A percentile compares a stretch with the other conserved stretches of the same genome.
phyloP scores from a whole-genome alignment of 2,329 filamentous ascomycete species.

The Erysiphe pulchra region DNA sequence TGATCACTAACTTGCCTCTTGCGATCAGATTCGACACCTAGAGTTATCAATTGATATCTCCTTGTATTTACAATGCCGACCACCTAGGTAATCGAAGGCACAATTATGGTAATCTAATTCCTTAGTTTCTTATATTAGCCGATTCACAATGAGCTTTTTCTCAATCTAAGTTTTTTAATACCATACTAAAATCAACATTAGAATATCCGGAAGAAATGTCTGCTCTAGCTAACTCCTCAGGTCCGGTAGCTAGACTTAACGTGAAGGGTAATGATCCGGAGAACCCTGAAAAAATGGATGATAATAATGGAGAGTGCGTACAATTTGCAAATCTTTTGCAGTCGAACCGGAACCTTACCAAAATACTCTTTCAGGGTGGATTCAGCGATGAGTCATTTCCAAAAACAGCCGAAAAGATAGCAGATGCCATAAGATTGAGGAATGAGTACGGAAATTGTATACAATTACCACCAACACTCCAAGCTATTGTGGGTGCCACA shows the following conservation, averaged over 20 bases:
- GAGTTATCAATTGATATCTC: too few relatives aligned
- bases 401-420: slow-evolving; percentile 8
- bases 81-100: not conserved
- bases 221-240: too few relatives aligned
- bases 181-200: too few relatives aligned
- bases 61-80: too few relatives aligned
- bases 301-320: not conserved
- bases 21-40: too few relatives aligned
- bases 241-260: not conserved
- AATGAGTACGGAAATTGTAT: slow-evolving; percentile 54
- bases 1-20: too few relatives aligned
- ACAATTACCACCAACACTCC: slow-evolving; percentile 51
- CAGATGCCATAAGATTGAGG: slow-evolving; percentile 12
- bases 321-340: not conserved
- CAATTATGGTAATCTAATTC: not conserved
- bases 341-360: not conserved
- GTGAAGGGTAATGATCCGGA: not conserved
- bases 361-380: not conserved
- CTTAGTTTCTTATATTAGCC: not conserved
- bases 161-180: not conserved
- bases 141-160: not conserved
- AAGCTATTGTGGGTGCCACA: slow-evolving; percentile 51
- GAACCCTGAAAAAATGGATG: not conserved
- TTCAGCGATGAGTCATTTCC: not conserved
- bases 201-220: too few relatives aligned